Conservation (phyloP, 202 grass and related monocot species). For the Bolboschoenoplectus hybrid region DNA sequence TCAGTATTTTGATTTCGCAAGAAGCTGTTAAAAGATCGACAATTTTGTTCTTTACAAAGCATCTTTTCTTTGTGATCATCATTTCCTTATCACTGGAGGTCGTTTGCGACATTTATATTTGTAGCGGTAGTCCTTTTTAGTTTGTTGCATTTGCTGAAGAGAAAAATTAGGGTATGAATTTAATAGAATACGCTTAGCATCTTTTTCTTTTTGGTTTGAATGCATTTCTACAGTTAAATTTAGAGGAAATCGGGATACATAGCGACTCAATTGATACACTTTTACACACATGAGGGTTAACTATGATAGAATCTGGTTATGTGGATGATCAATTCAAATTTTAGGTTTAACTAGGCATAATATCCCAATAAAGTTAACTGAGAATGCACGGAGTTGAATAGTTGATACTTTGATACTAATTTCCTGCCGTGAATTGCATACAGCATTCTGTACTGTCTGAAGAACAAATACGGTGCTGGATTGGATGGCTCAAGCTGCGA, state of each 20-base stretch:
- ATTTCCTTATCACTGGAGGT: background rate
- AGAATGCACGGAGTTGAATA: background rate
- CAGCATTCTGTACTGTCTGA: slow-evolving; percentile 8
- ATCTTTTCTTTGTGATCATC: background rate
- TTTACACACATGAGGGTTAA: background rate
- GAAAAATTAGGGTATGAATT: background rate
- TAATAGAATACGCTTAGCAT: background rate
- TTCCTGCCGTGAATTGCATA: slow-evolving; percentile 1
- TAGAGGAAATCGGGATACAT: background rate
- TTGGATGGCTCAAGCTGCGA: slow-evolving; percentile 76
- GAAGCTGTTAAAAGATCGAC: background rate
- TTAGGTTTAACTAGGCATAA: background rate
- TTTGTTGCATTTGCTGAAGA: background rate
- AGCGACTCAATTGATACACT: background rate
- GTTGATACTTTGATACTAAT: background rate
- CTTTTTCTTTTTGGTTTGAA: background rate
- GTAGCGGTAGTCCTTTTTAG: background rate
- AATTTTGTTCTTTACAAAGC: background rate
- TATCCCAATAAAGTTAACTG: background rate
- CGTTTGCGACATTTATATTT: background rate
- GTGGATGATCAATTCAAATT: background rate
- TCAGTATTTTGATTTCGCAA: slow-evolving; percentile 25
- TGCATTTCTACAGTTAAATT: background rate
- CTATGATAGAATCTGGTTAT: background rate
- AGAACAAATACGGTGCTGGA: slow-evolving; percentile 32